A percentile compares a stretch with the other conserved stretches of the same genome.
phyloP scores from a whole-genome alignment of 768 basidiomycete species.

The Pleurotus eryngii region DNA sequence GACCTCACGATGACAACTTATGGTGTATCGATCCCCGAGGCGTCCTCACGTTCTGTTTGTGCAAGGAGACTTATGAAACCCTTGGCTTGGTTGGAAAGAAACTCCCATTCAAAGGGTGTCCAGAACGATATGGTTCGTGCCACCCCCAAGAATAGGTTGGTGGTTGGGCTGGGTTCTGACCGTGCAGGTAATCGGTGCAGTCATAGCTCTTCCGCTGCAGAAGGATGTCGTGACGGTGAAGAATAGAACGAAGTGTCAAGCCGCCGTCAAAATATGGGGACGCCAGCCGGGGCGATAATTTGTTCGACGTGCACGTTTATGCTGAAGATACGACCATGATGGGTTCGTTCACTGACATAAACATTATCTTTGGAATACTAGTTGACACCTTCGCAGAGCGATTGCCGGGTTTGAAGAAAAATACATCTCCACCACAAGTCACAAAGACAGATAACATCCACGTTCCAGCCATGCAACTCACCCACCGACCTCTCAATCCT shows the following conservation, averaged over 20 bases:
- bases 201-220: slow-evolving; percentile 43
- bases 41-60: slow-evolving; percentile 51
- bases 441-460: slow-evolving; percentile 29
- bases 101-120: slow-evolving; percentile 48
- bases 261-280: slow-evolving; percentile 54
- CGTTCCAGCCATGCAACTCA: slow-evolving; percentile 36
- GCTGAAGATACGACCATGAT: slow-evolving; percentile 18
- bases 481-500: slow-evolving; percentile 7
- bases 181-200: slow-evolving; percentile 28
- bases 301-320: slow-evolving; percentile 48
- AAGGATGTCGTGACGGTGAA: slow-evolving; percentile 32
- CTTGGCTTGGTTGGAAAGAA: slow-evolving; percentile 58
- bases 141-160: neutral
- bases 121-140: slow-evolving; percentile 46
- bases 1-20: slow-evolving; percentile 42
- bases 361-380: neutral
- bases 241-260: slow-evolving; percentile 34
- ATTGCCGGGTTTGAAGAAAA: neutral
- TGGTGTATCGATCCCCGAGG: slow-evolving; percentile 73
- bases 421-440: slow-evolving; percentile 9
- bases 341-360: neutral
- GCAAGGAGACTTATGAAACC: slow-evolving; percentile 55
- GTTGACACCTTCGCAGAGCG: neutral
- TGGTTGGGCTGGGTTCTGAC: no score
- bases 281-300: slow-evolving; percentile 25